A percentile compares a stretch with the other conserved stretches of the same genome.
Conservation (phyloP, 2,329 filamentous ascomycete species). For the Alternaria arborescens region DNA sequence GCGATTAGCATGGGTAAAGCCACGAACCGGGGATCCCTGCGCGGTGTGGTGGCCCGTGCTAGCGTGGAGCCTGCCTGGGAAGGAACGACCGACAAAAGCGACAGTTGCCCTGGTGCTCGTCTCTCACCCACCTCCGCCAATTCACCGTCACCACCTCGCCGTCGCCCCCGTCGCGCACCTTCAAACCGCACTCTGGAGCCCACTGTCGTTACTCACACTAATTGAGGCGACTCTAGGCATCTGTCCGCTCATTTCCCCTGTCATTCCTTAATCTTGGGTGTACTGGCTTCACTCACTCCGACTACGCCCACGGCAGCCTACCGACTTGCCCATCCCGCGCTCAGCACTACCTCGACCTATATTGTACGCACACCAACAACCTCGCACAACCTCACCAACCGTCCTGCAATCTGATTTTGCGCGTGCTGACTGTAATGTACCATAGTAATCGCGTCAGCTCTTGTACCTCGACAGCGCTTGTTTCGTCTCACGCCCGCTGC, state of each 20-base stretch:
- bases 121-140: conserved; percentile 31
- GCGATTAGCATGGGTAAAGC: conserved; percentile 14
- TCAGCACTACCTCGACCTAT: conserved; percentile 22
- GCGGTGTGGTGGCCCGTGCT: conserved; percentile 3
- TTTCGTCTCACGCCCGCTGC: conserved; percentile 50
- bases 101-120: conserved; percentile 30
- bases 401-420: conserved; percentile 36
- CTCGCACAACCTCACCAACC: conserved; percentile 12
- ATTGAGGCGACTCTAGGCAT: conserved; percentile 42
- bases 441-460: conserved; percentile 44
- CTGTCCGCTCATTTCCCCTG: conserved; percentile 50
- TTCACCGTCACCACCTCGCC: conserved; percentile 33
- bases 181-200: conserved; percentile 36
- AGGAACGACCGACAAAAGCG: conserved; percentile 32
- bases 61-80: conserved; percentile 18
- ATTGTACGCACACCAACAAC: conserved; percentile 35
- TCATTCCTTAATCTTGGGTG: conserved; percentile 52
- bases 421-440: conserved; percentile 43
- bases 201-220: conserved; percentile 44
- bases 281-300: conserved; percentile 47
- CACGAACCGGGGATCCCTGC: conserved; percentile 21
- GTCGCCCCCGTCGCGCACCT: conserved; percentile 28
- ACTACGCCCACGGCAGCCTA: conserved; percentile 25
- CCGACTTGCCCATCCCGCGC: conserved; percentile 19
- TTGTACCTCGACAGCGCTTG: conserved; percentile 50